Evolutionary conservation across 495 filamentous ascomycete genomes (phyloP), one percentile per base, ranked within the genome.

Genomic region (Tuber umbilicatum): DNA sequence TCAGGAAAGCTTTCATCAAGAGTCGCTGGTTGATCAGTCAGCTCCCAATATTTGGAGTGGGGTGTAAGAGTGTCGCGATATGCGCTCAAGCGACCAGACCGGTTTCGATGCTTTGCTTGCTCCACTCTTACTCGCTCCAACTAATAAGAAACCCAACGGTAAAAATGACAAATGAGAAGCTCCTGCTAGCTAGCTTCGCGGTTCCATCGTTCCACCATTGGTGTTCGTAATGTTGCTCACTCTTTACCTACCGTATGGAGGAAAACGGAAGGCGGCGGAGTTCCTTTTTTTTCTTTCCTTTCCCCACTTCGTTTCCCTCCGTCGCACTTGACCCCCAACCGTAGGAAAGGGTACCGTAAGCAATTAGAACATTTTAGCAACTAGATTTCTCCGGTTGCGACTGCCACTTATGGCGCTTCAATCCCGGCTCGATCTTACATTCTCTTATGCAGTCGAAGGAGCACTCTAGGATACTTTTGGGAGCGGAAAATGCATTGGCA

Each of bases 371-470:
- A 64, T 64, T n/a, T 64, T 31, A 17, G n/a, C n/a, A 31, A 16
- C 12, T 64, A 12, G 55, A 31, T 31, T 64, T 16, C 55, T 27
- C 27, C 55, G 55, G 55, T 64, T 64, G 55, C n/a, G n/a, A 31
- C 27, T 64, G 17, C 55, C 55, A 16, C n/a, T 5, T 64, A 14
- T 5, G 55, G 55, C 9, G 3, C n/a, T 2, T 31, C 27, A n/a
- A 55, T n/a, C 55, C 55, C 55, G 10, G 27, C 55, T 10, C 14
- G 2, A 31, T 64, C 55, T 31, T 12, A 5, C 55, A 31, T 64
- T 64, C 55, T n/a, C 50, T 55, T 64, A 31, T 64, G 55, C 55
- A 64, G 55, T 64, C n/a, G 12, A 31, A 64, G 55, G 55, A 64
- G 27, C 6, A 10, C 23, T 55, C 43, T 4, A n/a, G n/a, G n/a